phyloP scores from a whole-genome alignment of 2,329 filamentous ascomycete genomes.

The Colletotrichum noveboracense region DNA sequence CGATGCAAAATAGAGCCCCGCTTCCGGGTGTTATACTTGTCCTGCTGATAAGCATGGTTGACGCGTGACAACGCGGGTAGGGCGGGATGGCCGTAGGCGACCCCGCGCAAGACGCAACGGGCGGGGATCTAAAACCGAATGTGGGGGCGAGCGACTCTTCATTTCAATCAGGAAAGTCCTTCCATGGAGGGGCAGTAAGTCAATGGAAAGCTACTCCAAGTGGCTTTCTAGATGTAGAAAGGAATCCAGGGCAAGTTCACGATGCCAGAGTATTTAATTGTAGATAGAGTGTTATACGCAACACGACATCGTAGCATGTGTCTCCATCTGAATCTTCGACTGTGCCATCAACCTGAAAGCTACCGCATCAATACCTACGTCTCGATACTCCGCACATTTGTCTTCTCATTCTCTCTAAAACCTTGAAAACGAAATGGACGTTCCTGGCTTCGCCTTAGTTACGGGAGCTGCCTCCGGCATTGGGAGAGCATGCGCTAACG shows the following conservation, averaged over 20 bases:
- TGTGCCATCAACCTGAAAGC: background rate
- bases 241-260: background rate
- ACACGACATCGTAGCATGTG: background rate
- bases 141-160: background rate
- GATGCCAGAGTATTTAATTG: background rate
- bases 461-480: conserved; percentile 37
- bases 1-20: background rate
- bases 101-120: background rate
- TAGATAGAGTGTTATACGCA: background rate
- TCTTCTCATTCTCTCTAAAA: background rate
- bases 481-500: conserved; percentile 31
- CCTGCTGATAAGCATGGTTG: background rate
- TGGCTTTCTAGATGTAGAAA: background rate
- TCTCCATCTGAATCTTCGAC: background rate
- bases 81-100: background rate
- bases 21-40: background rate
- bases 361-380: background rate
- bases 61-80: background rate
- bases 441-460: conserved; percentile 35
- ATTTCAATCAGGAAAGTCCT: background rate
- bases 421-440: conserved; percentile 23
- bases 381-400: background rate
- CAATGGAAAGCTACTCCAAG: background rate
- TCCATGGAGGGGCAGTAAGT: background rate
- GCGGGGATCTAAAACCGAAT: background rate